Conservation (phyloP, 768 basidiomycete genomes). For the Candolleomyces aberdarensis region DNA sequence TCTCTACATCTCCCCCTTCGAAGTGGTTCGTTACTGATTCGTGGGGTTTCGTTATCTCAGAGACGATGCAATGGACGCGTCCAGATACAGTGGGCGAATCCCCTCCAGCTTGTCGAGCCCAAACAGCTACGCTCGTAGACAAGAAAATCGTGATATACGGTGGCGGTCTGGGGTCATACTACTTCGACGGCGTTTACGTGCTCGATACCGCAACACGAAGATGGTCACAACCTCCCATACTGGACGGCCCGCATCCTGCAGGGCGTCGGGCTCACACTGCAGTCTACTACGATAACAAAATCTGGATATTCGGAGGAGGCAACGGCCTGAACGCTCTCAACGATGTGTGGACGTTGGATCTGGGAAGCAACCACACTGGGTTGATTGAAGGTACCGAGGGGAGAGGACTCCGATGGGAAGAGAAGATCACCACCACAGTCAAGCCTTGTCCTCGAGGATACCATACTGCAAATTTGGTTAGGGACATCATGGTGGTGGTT, state of each 20-base stretch:
- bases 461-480: conserved; percentile 86
- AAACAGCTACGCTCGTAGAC: conserved; percentile 82
- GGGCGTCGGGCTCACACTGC: conserved; percentile 88
- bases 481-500: conserved; percentile 81
- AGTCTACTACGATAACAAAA: conserved; percentile 63
- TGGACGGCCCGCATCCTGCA: conserved; percentile 41
- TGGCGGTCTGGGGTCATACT: conserved; percentile 78
- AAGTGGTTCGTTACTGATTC: not conserved
- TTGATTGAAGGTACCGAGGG: conserved; percentile 12
- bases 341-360: conserved; percentile 87
- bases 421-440: conserved; percentile 52
- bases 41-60: conserved; percentile 30
- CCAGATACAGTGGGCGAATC: conserved; percentile 74
- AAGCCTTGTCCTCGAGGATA: conserved; percentile 75
- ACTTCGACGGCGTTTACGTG: conserved; percentile 81
- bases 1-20: not conserved
- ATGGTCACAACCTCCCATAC: conserved; percentile 54
- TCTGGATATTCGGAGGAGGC: conserved; percentile 93
- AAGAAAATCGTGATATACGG: conserved; percentile 81
- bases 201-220: conserved; percentile 74
- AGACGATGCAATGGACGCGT: conserved; percentile 88
- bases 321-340: conserved; percentile 88
- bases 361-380: conserved; percentile 28
- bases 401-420: conserved; percentile 32
- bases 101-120: conserved; percentile 83